Evolutionary conservation across 176 grass and related monocot genomes (phyloP), one percentile per base, ranked within the genome.

Genomic region (Zoysia pacifica): DNA sequence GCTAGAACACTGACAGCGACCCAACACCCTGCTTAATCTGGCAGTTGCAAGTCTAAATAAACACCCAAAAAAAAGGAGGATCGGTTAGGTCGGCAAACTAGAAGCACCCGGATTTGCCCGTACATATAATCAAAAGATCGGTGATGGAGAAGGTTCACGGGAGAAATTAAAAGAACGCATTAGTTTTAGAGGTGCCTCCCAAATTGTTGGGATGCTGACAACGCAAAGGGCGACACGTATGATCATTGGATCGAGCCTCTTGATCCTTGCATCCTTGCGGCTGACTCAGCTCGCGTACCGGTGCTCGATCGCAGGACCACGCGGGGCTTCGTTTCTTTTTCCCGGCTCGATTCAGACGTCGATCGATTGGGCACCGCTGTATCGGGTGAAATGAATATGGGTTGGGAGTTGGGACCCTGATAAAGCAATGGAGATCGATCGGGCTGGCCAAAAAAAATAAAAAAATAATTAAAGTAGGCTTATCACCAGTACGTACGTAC

Each of bases 1-100:
- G 63, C 65, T 70, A 45, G 18, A 62, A 50, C 36, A 12, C 37
- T 78, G 82, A 84, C 18, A 71, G 58, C 65, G 66, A 78, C 41
- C 51, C 19, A 11, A 11, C 56, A 85, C 67, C 67, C 47, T 46
- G 67, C 75, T 78, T 63, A 78, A 39, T 20, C 19, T 47, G 67
- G 47, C 37, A 85, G 56, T 78, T 54, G 67, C 19, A 54, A 78
- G 45, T 18, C 36, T 52, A 77, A 62, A 11, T 62, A 62, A 62
- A 62, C 59, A 35, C 36, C 11, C 3, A 70, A n/a, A 46, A 51
- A 50, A 64, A 6, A 13, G 40, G 43, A 77, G 12, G 62, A 65
- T 41, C 5, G 8, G 12, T 14, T 65, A 12, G 5, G 37, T 13
- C 62, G 38, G 13, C 11, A 13, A 11, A 13, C 9, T 13, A n/a